Evolutionary conservation across 805 yeast species (phyloP), one percentile per base, ranked within the genome.

Genomic region (Yarrowia deformans): DNA sequence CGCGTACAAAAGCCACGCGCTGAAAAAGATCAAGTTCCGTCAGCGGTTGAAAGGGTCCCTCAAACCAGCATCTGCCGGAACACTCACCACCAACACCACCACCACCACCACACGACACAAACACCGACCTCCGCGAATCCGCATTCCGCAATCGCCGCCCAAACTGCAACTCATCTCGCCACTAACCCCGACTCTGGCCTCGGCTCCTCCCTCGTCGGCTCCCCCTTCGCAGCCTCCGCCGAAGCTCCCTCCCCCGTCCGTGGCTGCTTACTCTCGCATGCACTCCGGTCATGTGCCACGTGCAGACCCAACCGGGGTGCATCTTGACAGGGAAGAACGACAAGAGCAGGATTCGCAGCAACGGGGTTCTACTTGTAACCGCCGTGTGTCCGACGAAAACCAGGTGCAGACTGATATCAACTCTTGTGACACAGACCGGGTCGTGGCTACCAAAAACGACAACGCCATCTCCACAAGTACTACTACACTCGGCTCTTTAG

Each of bases 161-260:
- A 35, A 56, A 40, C 48, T 56, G n/a, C 29, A 18, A 8, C 63
- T 56, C 37, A 56, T 56, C 16, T 56, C 63, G 48, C 63, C 63
- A 3, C 23, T 5, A 5, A 56, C 63, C 12, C 63, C 63, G 1
- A 56, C 63, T 1, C 48, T 56, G 23, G 63, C 63, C 48, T 40
- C 63, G 45, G 63, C 48, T 16, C 63, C 63, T 13, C 63, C 63
- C 9, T 8, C 9, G 0, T 35, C 39, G n/a, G 48, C 63, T 1
- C 63, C 63, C 6, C 63, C 63, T 4, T 23, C 9, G 0, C 45
- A 54, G n/a, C 63, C 63, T 1, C 63, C 63, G 6, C 63, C 63
- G 0, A 23, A 29, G 0, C 23, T 16, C 2, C 63, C 63, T 7
- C 63, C 16, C 7, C 63, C 63, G 8, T 18, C 48, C 16, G 37